Conservation (phyloP, 2,329 filamentous ascomycete species). For the Ophiosphaerella narmari region DNA sequence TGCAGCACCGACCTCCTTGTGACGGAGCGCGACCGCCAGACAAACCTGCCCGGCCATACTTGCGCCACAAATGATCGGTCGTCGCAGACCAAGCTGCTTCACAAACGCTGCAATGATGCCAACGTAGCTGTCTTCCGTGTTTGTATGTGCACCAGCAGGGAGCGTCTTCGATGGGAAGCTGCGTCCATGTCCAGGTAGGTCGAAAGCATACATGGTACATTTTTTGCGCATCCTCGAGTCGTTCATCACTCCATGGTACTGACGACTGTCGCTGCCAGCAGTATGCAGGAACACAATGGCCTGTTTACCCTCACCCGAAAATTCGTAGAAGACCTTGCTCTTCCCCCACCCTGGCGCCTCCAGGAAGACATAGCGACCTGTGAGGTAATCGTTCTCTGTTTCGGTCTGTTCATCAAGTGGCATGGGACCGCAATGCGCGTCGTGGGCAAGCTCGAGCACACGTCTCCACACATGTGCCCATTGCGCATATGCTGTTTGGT, state of each 20-base stretch:
- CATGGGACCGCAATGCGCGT: slow-evolving; percentile 53
- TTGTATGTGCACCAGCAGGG: slow-evolving; percentile 53
- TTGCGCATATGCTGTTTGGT: slow-evolving; percentile 51
- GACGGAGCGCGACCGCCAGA: slow-evolving; percentile 53
- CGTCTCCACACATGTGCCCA: slow-evolving; percentile 56
- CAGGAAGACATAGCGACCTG: slow-evolving; percentile 55
- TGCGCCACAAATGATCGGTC: slow-evolving; percentile 56
- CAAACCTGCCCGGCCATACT: slow-evolving; percentile 58
- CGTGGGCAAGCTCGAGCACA: slow-evolving; percentile 54
- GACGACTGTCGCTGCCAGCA: slow-evolving; percentile 53
- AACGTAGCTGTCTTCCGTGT: slow-evolving; percentile 54
- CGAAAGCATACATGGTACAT: slow-evolving; percentile 57
- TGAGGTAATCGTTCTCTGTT: slow-evolving; percentile 50
- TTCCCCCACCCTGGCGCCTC: slow-evolving; percentile 54
- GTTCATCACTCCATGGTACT: slow-evolving; percentile 60
- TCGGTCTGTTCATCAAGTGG: slow-evolving; percentile 46
- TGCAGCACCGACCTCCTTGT: slow-evolving; percentile 53
- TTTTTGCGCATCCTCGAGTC: slow-evolving; percentile 52
- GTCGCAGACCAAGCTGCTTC: slow-evolving; percentile 50
- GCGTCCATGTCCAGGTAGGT: slow-evolving; percentile 56
- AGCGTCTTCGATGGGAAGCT: slow-evolving; percentile 53
- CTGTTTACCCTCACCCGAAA: slow-evolving; percentile 52
- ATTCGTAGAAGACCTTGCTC: slow-evolving; percentile 57
- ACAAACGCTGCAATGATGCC: slow-evolving; percentile 53
- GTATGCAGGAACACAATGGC: slow-evolving; percentile 54